These are phyloP conservation scores for Colletotrichum graminicola DNA, from an alignment of 2,329 filamentous ascomycete species.

Conservation along the genomic window DNA sequence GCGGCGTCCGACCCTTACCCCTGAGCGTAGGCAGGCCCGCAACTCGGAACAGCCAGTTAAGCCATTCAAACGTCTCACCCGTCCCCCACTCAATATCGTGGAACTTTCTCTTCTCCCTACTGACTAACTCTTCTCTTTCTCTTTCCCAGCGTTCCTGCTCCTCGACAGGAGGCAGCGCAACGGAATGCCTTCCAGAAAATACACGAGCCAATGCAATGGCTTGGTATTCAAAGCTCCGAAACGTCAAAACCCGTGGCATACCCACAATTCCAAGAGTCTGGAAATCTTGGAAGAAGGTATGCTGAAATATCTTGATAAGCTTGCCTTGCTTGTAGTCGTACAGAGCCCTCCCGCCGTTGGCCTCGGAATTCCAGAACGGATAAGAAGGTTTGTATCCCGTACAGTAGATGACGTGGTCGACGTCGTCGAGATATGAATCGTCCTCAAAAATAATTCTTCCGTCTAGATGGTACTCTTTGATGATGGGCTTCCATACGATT, in stretches of 20 bases:
- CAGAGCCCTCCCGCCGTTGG: slow-evolving; percentile 58
- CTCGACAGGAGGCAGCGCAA: slow-evolving; percentile 52
- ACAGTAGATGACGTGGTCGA: slow-evolving; percentile 58
- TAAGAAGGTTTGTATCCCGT: slow-evolving; percentile 59
- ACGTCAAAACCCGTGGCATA: slow-evolving; percentile 63
- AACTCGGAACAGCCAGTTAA: slow-evolving; percentile 60
- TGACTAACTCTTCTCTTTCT: slow-evolving; percentile 50
- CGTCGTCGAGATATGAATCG: slow-evolving; percentile 50
- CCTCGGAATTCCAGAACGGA: slow-evolving; percentile 61
- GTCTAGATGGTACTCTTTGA: slow-evolving; percentile 57
- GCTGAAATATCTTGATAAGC: slow-evolving; percentile 61
- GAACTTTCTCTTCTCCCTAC: slow-evolving; percentile 56
- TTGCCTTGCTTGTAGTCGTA: slow-evolving; percentile 63
- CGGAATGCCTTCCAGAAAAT: slow-evolving; percentile 56
- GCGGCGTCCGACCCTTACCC: slow-evolving; percentile 62
- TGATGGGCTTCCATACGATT: slow-evolving; percentile 66
- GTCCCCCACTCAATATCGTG: slow-evolving; percentile 66
- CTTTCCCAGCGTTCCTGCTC: slow-evolving; percentile 62
- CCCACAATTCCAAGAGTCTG: slow-evolving; percentile 64
- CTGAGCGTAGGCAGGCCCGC: slow-evolving; percentile 62
- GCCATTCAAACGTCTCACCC: slow-evolving; percentile 63
- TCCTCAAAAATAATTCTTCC: slow-evolving; percentile 59
- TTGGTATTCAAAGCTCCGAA: slow-evolving; percentile 68
- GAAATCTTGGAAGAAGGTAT: slow-evolving; percentile 65
- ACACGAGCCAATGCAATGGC: slow-evolving; percentile 65